phyloP scores from a whole-genome alignment of 139 green algal genomes.

The Desmodesmus armatus region DNA sequence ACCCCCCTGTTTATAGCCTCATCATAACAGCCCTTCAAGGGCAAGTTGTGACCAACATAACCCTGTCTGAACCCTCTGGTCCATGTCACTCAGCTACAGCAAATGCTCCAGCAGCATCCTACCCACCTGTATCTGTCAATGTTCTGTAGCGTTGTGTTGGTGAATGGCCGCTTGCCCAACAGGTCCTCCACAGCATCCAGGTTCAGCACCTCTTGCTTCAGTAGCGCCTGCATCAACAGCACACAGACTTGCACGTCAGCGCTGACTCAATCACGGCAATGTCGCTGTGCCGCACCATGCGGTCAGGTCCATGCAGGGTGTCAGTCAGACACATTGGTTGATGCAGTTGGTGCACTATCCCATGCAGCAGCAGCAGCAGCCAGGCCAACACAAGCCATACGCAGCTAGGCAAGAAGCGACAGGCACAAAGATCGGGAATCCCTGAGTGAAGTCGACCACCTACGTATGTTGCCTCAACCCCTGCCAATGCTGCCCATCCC shows the following conservation, averaged over 20 bases:
- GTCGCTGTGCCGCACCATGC: too few relatives aligned
- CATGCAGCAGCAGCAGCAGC: background rate
- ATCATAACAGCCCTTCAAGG: background rate
- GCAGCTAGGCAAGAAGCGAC: background rate
- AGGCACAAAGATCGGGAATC: too few relatives aligned
- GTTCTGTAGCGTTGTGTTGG: conserved; percentile 89
- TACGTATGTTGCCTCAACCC: conserved; percentile 76
- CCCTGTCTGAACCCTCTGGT: background rate
- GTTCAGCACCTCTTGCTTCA: conserved; percentile 85
- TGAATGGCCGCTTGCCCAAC: conserved; percentile 93
- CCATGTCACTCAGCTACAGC: background rate
- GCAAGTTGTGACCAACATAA: background rate
- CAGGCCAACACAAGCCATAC: background rate
- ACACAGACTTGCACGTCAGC: too few relatives aligned
- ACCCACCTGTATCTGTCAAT: conserved; percentile 91
- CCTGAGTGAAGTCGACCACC: background rate
- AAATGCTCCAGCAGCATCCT: background rate
- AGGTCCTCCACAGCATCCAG: conserved; percentile 91
- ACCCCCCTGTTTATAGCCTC: background rate
- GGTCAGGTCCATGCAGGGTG: too few relatives aligned
- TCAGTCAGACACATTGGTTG: too few relatives aligned
- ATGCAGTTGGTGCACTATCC: too few relatives aligned
- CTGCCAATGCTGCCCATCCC: conserved; percentile 91
- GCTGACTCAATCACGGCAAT: too few relatives aligned
- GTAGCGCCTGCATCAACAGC: conserved; percentile 50